Percentiles rank a stretch among this genome's conserved stretches.
Conservation (phyloP, 495 filamentous ascomycete genomes). For the Penicillium bialowiezense region DNA sequence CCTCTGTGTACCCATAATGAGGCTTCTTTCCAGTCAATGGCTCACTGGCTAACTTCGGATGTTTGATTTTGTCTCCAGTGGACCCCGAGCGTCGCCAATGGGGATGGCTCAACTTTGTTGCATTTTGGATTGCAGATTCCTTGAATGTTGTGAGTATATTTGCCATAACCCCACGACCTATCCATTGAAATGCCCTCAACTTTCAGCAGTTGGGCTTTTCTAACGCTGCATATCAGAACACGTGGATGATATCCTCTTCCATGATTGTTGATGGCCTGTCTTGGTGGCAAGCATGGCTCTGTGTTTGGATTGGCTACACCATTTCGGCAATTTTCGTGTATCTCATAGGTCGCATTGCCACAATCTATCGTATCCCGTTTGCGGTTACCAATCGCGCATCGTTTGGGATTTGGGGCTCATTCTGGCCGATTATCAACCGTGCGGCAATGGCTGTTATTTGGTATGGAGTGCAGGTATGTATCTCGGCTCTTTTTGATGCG, state of each 20-base stretch:
- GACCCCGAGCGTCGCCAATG: slow-evolving; percentile 79
- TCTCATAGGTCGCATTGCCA: slow-evolving; percentile 75
- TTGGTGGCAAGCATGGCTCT: slow-evolving; percentile 94
- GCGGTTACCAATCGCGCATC: slow-evolving; percentile 69
- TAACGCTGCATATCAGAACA: slow-evolving; percentile 51
- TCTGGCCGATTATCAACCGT: slow-evolving; percentile 87
- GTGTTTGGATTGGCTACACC: slow-evolving; percentile 75
- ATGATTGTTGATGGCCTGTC: slow-evolving; percentile 72
- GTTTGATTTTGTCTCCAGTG: slow-evolving; percentile 39
- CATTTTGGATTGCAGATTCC: slow-evolving; percentile 87
- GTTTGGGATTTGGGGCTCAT: slow-evolving; percentile 81
- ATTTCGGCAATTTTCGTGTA: slow-evolving; percentile 71
- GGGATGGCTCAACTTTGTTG: slow-evolving; percentile 84
- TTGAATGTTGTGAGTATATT: slow-evolving; percentile 69
- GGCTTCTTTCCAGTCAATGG: too few species aligned
- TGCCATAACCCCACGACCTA: background rate
- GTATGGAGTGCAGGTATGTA: slow-evolving; percentile 67
- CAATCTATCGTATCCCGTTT: slow-evolving; percentile 81
- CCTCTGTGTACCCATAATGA: too few species aligned
- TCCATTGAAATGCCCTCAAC: too few species aligned
- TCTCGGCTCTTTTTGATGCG: background rate
- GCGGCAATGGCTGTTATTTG: slow-evolving; percentile 71
- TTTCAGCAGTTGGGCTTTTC: too few species aligned
- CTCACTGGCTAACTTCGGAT: background rate
- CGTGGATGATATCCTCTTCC: slow-evolving; percentile 89